Base-by-base conservation (phyloP, 106 monocot species). In the Dioscorea zingiberensis region DNA sequence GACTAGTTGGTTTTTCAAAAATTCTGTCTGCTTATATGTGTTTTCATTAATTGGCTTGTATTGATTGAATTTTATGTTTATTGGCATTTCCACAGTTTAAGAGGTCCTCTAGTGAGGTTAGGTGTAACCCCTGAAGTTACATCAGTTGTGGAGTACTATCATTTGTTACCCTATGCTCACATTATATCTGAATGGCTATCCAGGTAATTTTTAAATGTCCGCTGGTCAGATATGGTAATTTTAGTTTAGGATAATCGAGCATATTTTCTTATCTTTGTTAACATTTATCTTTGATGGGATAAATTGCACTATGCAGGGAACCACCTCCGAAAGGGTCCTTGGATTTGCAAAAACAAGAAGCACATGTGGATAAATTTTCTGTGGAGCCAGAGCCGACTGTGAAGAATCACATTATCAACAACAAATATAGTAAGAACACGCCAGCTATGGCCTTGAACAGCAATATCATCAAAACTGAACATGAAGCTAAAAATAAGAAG, bases 131-230 rank as follows among this genome's bases (percentile, higher is more conserved):
- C 55, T 32, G 73, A 61, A 53, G 65, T 69, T 27, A 74, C 85
- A 71, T 0, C 65, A 24, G 80, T 71, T 22, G 74, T 80, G 32
- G 77, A 81, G 21, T 68, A 71, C 62, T 85, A 61, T 59, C 58
- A 70, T 69, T 19, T 85, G 5, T 58, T 85, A 28, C 85, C 80
- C 54, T 85, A 85, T 47, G 21, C 27, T 60, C 48, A 73, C 48
- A 74, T 85, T 59, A 59, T 85, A 72, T 74, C 77, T 15, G 49
- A 76, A 12, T 74, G 73, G 70, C 13, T 71, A 8, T 55, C 65
- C 49, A 69, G 80, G 85, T 85, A 67, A 18, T 48, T 17, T n/a
- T 21, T 58, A 15, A 29, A 13, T 51, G 14, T 16, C 9, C 60
- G 48, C n/a, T 25, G 21, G 27, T 25, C 27, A 58, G 17, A 60